Conservation (phyloP, 2,329 filamentous ascomycete genomes). For the Aureobasidium sp. region DNA sequence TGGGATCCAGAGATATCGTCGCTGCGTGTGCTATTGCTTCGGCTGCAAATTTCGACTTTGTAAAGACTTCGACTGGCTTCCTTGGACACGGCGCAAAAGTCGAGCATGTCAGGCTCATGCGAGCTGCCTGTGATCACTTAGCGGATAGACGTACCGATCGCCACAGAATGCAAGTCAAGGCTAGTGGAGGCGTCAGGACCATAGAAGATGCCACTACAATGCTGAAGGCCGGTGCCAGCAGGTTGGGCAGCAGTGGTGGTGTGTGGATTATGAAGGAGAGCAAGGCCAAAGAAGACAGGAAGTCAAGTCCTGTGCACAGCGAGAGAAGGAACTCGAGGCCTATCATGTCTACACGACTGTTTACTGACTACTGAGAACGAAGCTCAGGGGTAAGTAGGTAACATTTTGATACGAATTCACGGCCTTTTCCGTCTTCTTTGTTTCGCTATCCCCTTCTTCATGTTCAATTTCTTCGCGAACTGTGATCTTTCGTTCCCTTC, state of each 20-base stretch:
- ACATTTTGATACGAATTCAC: neutral
- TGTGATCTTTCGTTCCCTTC: neutral
- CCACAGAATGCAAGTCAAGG: conserved; percentile 45
- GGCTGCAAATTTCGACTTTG: conserved; percentile 46
- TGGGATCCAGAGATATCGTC: conserved; percentile 42
- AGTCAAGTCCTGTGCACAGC: conserved; percentile 1
- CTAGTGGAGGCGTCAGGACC: conserved; percentile 47
- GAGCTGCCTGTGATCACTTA: conserved; percentile 36
- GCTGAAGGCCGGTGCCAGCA: conserved; percentile 47
- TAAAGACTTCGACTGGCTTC: conserved; percentile 55
- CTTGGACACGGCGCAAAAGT: conserved; percentile 45
- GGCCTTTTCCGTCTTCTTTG: neutral
- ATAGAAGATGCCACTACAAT: conserved; percentile 43
- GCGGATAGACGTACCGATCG: conserved; percentile 1
- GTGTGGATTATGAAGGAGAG: conserved; percentile 46
- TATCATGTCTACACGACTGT: conserved; percentile 1
- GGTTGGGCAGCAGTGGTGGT: conserved; percentile 48
- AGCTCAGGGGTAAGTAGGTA: neutral
- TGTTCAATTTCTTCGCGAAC: neutral
- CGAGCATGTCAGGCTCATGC: conserved; percentile 47
- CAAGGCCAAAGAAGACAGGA: conserved; percentile 17
- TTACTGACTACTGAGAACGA: conserved; percentile 6
- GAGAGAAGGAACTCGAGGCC: conserved; percentile 1
- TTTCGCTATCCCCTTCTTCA: neutral
- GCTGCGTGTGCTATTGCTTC: conserved; percentile 44